Percentiles rank a stretch among this genome's conserved stretches.
Evolutionary conservation across 2,329 filamentous ascomycete species (phyloP).

Genomic region (Botryosphaeria dothidea): DNA sequence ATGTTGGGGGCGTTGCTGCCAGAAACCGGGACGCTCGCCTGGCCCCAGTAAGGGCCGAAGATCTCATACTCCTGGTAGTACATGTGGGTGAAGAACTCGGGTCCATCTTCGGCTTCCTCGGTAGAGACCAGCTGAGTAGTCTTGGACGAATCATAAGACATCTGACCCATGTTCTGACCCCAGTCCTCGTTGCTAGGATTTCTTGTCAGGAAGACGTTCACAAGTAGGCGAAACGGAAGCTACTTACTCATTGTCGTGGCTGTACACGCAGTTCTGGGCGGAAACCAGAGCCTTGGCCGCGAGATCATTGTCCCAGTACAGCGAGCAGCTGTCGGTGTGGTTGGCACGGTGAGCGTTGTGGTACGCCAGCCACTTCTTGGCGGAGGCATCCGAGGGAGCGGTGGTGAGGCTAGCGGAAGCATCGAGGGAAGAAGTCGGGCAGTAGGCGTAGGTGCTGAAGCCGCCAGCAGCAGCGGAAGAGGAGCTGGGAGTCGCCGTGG

Average conservation of each 20-base stretch:
- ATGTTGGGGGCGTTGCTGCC: slow-evolving; percentile 25
- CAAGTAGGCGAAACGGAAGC: neutral
- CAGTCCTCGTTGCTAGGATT: slow-evolving; percentile 52
- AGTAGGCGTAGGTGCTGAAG: slow-evolving; percentile 25
- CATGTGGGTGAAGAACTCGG: slow-evolving; percentile 50
- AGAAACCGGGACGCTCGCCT: neutral
- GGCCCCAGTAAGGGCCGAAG: slow-evolving; percentile 22
- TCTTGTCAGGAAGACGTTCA: slow-evolving; percentile 34
- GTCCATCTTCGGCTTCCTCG: slow-evolving; percentile 60
- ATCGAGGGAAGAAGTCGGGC: neutral
- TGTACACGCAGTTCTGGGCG: slow-evolving; percentile 69
- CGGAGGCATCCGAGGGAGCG: slow-evolving; percentile 27
- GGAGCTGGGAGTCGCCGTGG: neutral
- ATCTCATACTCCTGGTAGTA: slow-evolving; percentile 31
- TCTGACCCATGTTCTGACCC: slow-evolving; percentile 78
- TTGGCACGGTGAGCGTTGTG: slow-evolving; percentile 88
- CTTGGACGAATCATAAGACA: slow-evolving; percentile 66
- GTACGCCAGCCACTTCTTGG: slow-evolving; percentile 55
- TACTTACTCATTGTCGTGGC: slow-evolving; percentile 49
- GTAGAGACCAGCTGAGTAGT: slow-evolving; percentile 45
- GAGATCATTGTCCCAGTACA: slow-evolving; percentile 67
- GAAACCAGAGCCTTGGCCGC: slow-evolving; percentile 64
- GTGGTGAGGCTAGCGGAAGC: neutral
- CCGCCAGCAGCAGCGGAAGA: neutral
- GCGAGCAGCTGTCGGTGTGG: slow-evolving; percentile 63